Base-by-base conservation (phyloP, 2,329 filamentous ascomycete genomes). In the Metarhizium anisopliae region DNA sequence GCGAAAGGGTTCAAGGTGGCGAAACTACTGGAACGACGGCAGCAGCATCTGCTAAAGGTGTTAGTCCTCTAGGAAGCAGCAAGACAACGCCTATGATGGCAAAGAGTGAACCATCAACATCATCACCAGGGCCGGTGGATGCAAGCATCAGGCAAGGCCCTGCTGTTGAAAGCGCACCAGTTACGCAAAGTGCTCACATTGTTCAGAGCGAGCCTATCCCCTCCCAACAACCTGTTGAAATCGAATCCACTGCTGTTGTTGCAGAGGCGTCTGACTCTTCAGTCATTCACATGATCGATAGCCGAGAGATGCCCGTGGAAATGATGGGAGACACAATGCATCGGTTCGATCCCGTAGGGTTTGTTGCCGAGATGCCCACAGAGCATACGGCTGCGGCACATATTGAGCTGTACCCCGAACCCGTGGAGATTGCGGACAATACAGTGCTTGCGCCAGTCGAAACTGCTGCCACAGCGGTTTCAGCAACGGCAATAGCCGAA, bases 351-450 rank as follows among this genome's bases (percentile, higher is more conserved):
- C 75, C 77, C 0, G 68, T 78, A 2, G 76, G 77, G 1, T 45
- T 72, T 16, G 65, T 80, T 25, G 72, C 77, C 3, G 77, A 80
- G 63, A 74, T 81, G 67, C 63, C 74, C 5, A 78, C 74, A 10
- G 71, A 74, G 18, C 62, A 70, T 25, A 78, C 76, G 0, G 70
- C 67, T 0, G 59, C 59, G 7, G 73, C 76, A 6, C 63, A 64
- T 1, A 68, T 74, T 6, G 77, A 80, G 58, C 66, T 63, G 13
- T 67, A 77, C 45, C 77, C 76, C 0, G 64, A 72, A 0, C 73
- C 76, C 0, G 69, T 77, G 3, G 77, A 80, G 61, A 71, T 80
- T 59, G 71, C 67, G 1, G 73, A 72, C 50, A 68, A 69, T 30
- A 65, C 66, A 6, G 60, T 72, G 6, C 61, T 73, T 4, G 68